phyloP scores from a whole-genome alignment of 176 grass and related monocot species.

The Zea luxurians region DNA sequence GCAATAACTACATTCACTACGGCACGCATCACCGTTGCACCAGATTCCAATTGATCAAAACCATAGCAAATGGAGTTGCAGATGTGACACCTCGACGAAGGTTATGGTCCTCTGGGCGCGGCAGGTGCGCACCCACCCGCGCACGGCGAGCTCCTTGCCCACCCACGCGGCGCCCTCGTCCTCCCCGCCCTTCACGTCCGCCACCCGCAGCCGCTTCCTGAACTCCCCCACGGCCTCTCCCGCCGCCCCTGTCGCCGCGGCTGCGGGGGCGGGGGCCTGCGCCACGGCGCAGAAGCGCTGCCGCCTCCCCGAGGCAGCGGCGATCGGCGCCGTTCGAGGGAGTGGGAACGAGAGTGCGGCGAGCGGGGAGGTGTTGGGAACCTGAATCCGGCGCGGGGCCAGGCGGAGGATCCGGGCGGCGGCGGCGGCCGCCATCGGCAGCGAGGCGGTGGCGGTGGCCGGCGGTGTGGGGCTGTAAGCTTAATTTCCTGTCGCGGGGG shows the following conservation, averaged over 20 bases:
- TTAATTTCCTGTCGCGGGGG: too few relatives aligned
- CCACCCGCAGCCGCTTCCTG: slow-evolving; percentile 58
- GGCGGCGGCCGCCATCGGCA: slow-evolving; percentile 41
- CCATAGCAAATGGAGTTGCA: background rate
- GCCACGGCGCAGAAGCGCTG: slow-evolving; percentile 54
- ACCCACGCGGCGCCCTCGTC: slow-evolving; percentile 69
- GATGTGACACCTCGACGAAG: slow-evolving; percentile 80
- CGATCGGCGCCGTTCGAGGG: background rate
- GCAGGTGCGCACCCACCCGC: slow-evolving; percentile 95
- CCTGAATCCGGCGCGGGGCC: slow-evolving; percentile 33
- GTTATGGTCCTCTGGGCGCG: slow-evolving; percentile 91
- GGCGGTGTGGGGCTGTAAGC: too few relatives aligned
- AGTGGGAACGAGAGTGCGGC: background rate
- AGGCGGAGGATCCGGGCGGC: slow-evolving; percentile 41
- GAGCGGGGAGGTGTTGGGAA: background rate
- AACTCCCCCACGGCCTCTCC: slow-evolving; percentile 69
- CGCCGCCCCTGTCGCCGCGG: background rate
- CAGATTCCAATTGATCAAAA: background rate
- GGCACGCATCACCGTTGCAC: background rate
- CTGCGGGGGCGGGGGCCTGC: slow-evolving; percentile 30
- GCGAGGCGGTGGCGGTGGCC: too few relatives aligned
- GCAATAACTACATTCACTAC: background rate
- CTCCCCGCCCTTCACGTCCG: slow-evolving; percentile 69
- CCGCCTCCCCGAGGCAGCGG: slow-evolving; percentile 34
- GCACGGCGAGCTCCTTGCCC: slow-evolving; percentile 62